These are phyloP conservation scores for Mucor saturninus DNA, from an alignment of 371 early-diverging fungal genomes.

Conservation along the genomic window DNA sequence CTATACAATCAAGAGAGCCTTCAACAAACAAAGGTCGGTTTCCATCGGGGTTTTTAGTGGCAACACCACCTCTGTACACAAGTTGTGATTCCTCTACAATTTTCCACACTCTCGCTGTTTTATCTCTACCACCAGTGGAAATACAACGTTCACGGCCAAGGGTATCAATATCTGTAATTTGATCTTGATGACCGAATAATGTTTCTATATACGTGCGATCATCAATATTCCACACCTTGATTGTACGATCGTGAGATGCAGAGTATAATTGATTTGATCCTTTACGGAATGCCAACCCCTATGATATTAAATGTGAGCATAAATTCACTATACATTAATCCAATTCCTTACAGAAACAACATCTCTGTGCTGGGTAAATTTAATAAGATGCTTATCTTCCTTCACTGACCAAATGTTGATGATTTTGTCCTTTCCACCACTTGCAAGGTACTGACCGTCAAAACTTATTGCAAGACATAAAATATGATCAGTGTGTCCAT, in stretches of 20 bases:
- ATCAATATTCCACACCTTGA: conserved; percentile 96
- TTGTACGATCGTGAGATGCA: conserved; percentile 88
- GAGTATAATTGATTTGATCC: conserved; percentile 90
- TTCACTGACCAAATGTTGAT: conserved; percentile 90
- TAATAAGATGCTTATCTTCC: conserved; percentile 70
- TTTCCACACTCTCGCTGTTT: conserved; percentile 93
- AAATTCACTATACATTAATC: neutral
- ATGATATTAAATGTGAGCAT: neutral
- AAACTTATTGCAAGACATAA: conserved; percentile 80
- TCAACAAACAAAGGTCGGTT: conserved; percentile 55
- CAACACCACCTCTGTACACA: conserved; percentile 87
- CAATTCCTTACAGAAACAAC: conserved; percentile 69
- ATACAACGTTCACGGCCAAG: conserved; percentile 89
- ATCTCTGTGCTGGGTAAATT: conserved; percentile 92
- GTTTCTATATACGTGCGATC: conserved; percentile 94
- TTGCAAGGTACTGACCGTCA: conserved; percentile 82
- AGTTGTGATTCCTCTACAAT: conserved; percentile 93
- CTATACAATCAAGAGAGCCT: conserved; percentile 84
- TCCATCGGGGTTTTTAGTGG: conserved; percentile 48
- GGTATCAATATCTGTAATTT: conserved; percentile 77
- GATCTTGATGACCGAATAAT: conserved; percentile 97
- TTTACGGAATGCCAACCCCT: conserved; percentile 86
- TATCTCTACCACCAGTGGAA: conserved; percentile 91
- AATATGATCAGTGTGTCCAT: conserved; percentile 87
- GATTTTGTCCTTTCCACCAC: conserved; percentile 88